Percentiles rank a stretch among this genome's conserved stretches.
These are phyloP conservation scores for Tephrocybe rancida DNA, from an alignment of 768 basidiomycete species.

Conservation along the genomic window DNA sequence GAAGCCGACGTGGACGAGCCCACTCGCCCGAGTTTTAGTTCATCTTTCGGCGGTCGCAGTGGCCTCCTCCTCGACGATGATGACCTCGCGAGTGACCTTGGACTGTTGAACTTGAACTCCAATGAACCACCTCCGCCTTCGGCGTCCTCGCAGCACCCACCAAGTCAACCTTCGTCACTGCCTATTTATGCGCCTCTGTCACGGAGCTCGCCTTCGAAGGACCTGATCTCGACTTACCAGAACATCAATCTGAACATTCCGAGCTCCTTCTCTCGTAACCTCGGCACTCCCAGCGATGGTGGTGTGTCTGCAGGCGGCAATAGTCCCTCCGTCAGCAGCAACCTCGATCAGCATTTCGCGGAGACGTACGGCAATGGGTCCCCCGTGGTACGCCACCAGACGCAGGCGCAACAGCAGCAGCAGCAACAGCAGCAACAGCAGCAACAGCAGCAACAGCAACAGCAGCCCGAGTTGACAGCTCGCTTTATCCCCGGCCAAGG, in stretches of 20 bases:
- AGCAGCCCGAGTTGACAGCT: slow-evolving; percentile 46
- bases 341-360: slow-evolving; percentile 48
- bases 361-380: slow-evolving; percentile 37
- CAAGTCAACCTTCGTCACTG: slow-evolving; percentile 73
- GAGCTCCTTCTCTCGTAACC: slow-evolving; percentile 45
- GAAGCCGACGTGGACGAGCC: slow-evolving; percentile 43
- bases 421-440: slow-evolving; percentile 21
- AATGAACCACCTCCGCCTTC: slow-evolving; percentile 37
- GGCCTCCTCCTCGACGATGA: slow-evolving; percentile 77
- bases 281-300: slow-evolving; percentile 65
- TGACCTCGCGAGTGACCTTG: slow-evolving; percentile 75
- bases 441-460: slow-evolving; percentile 22
- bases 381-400: slow-evolving; percentile 18
- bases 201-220: slow-evolving; percentile 59
- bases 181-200: slow-evolving; percentile 76
- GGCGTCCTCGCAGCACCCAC: slow-evolving; percentile 51
- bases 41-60: slow-evolving; percentile 45
- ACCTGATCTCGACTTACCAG: slow-evolving; percentile 56
- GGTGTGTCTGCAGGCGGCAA: slow-evolving; percentile 50
- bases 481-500: slow-evolving; percentile 64
- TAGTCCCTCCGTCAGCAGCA: slow-evolving; percentile 47
- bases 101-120: slow-evolving; percentile 57
- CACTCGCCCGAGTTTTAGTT: slow-evolving; percentile 31
- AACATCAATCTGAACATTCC: slow-evolving; percentile 66
- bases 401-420: slow-evolving; percentile 22